Conservation (phyloP, 2,329 filamentous ascomycete genomes). For the Ophiostoma piceae region DNA sequence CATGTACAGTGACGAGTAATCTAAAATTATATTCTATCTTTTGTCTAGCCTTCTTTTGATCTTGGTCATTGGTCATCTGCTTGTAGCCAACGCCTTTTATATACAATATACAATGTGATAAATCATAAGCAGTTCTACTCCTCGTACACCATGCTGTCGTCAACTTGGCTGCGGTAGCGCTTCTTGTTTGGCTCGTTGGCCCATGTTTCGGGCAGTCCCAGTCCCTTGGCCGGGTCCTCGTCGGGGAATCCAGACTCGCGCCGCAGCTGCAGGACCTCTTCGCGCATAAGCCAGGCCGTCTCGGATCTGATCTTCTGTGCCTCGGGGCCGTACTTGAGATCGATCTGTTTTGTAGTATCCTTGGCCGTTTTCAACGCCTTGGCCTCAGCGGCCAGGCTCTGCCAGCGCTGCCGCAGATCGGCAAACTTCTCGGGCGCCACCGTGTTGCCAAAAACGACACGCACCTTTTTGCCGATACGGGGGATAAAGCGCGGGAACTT, state of each 20-base stretch:
- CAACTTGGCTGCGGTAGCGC: conserved; percentile 50
- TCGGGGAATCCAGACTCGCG: conserved; percentile 67
- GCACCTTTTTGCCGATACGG: conserved; percentile 63
- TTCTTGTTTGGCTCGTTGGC: conserved; percentile 46
- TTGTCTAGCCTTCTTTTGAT: neutral
- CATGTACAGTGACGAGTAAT: neutral
- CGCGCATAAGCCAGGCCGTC: conserved; percentile 69
- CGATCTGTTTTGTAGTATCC: conserved; percentile 26
- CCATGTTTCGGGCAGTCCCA: conserved; percentile 78
- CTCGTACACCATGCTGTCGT: conserved; percentile 45
- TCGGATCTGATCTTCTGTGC: conserved; percentile 72
- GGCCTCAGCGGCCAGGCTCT: conserved; percentile 53
- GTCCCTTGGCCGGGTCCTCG: conserved; percentile 61
- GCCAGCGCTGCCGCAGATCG: conserved; percentile 70
- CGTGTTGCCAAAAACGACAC: conserved; percentile 71
- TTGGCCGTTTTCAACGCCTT: neutral
- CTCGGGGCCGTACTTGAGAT: conserved; percentile 64
- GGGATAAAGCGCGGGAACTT: conserved; percentile 76
- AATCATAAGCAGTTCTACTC: neutral
- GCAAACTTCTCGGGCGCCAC: conserved; percentile 74
- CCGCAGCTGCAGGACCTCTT: conserved; percentile 75
- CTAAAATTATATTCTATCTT: neutral
- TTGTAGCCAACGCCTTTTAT: neutral
- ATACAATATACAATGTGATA: neutral
- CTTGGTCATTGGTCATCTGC: neutral